Evolutionary conservation across 2,329 filamentous ascomycete genomes (phyloP).

Genomic region (Hymenoscyphus fraxineus): DNA sequence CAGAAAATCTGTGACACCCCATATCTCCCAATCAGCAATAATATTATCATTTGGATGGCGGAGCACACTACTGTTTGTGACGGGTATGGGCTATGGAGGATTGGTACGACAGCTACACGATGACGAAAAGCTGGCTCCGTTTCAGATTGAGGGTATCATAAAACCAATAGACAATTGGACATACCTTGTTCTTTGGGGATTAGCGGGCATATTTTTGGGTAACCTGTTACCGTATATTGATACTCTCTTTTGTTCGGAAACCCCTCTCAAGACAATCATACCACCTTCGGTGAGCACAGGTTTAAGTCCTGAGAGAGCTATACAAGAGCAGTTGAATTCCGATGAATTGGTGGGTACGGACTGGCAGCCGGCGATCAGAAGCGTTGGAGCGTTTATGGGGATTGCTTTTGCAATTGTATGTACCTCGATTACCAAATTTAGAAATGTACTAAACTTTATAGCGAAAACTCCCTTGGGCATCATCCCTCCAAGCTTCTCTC

Average conservation of each 20-base stretch:
- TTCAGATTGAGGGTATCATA: constrained; percentile 48
- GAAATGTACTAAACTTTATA: constrained; percentile 37
- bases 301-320: constrained; percentile 25
- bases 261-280: neutral
- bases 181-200: constrained; percentile 79
- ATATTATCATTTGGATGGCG: constrained; percentile 51
- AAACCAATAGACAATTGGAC: constrained; percentile 49
- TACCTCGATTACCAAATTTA: constrained; percentile 22
- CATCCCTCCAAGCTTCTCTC: constrained; percentile 86
- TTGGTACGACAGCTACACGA: constrained; percentile 78
- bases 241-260: constrained; percentile 45
- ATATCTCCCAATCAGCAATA: constrained; percentile 30
- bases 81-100: constrained; percentile 79
- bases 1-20: constrained; percentile 17
- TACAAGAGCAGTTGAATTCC: constrained; percentile 21
- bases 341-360: constrained; percentile 50
- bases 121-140: constrained; percentile 58
- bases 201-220: constrained; percentile 73
- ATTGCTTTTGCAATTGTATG: constrained; percentile 80
- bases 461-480: constrained; percentile 90
- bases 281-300: constrained; percentile 13
- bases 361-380: constrained; percentile 71
- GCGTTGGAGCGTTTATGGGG: constrained; percentile 67
- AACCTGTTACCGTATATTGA: constrained; percentile 83
- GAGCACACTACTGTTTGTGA: constrained; percentile 64